Percentiles rank a stretch among this genome's conserved stretches.
phyloP scores from a whole-genome alignment of 352 stramenopile genomes.

The Thraustochytrium striatum region DNA sequence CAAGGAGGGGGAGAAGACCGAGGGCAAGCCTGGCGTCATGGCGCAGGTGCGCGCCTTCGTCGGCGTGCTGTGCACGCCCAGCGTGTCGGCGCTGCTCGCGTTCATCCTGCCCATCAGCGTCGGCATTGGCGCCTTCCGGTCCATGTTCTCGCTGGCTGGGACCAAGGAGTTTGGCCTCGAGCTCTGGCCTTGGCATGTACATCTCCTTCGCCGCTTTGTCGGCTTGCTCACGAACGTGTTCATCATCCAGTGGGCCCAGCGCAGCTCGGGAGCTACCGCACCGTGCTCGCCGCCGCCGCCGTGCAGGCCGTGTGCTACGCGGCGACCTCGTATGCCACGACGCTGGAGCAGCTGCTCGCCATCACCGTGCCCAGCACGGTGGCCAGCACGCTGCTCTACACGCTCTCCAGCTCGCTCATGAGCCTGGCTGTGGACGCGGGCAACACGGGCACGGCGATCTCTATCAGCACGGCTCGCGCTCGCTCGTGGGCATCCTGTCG shows the following conservation, averaged over 20 bases:
- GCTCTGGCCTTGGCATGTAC: constrained; percentile 21
- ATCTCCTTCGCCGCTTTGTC: constrained; percentile 49
- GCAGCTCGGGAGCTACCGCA: constrained; percentile 7
- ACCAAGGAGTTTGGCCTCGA: constrained; percentile 8
- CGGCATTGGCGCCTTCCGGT: constrained; percentile 38
- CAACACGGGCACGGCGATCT: constrained; percentile 47
- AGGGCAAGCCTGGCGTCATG: not conserved
- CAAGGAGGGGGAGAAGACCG: not conserved
- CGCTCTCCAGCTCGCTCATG: constrained; percentile 50
- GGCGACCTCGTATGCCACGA: not conserved
- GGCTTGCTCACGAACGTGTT: constrained; percentile 40
- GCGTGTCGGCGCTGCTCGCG: not conserved
- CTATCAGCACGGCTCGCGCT: constrained; percentile 48
- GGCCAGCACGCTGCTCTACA: constrained; percentile 50
- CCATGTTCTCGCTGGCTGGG: constrained; percentile 29
- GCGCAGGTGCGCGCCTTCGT: not conserved
- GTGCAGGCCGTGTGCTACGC: constrained; percentile 13
- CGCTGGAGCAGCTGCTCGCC: not conserved
- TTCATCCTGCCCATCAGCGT: constrained; percentile 36
- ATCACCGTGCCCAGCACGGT: constrained; percentile 47
- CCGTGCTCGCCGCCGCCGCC: not conserved
- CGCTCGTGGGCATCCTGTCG: constrained; percentile 47
- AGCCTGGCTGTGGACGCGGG: constrained; percentile 5
- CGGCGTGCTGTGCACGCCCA: not conserved
- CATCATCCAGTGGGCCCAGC: constrained; percentile 8